Evolutionary conservation across 2,329 filamentous ascomycete species (phyloP), one percentile per base, ranked within the genome.

Genomic region (Exophiala phaeomuriformis): DNA sequence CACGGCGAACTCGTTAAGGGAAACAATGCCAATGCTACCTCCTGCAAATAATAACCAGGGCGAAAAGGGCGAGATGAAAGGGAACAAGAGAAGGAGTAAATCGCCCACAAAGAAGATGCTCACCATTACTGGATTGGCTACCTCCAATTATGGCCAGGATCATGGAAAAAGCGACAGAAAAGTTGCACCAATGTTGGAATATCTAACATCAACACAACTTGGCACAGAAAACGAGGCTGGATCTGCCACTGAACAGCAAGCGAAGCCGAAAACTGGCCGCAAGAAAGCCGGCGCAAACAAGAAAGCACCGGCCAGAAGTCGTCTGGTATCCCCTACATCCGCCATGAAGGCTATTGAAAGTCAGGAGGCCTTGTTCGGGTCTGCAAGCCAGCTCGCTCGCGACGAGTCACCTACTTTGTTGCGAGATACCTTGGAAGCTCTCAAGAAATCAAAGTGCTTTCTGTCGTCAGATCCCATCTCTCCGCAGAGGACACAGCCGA

Each of bases 361-460:
- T 1, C 89, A 93, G 66, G 82, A 90, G 55, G 87, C 90, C 64
- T 71, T 94, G 0, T 95, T 95, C 69, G 89, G 88, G 1, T 93
- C 88, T 0, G 90, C 86, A 1, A 94, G 89, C 66, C 89, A 95
- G 66, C 71, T 95, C 28, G 85, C 84, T 9, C 73, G 78, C 51
- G 86, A 89, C 52, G 81, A 89, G 35, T 87, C 85, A 0, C 85
- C 86, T 0, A 79, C 78, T 0, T 77, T 83, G 28, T 67, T 87
- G 10, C 76, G 77, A 31, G 78, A 86, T 43, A 68, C 87, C 19
- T 81, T 86, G 49, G 65, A 74, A 49, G 83, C 82, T 1, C 77
- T 86, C 58, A 76, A 75, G 57, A 74, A 73, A 36, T 87, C 84
- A 0, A 84, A 81, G 52, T 44, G 41, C 27, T 47, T 51, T 12